Percentiles rank a stretch among this genome's conserved stretches.
These are phyloP conservation scores for Saposhnikovia divaricata DNA, from an alignment of 129 eudicot genomes.

Conservation along the genomic window DNA sequence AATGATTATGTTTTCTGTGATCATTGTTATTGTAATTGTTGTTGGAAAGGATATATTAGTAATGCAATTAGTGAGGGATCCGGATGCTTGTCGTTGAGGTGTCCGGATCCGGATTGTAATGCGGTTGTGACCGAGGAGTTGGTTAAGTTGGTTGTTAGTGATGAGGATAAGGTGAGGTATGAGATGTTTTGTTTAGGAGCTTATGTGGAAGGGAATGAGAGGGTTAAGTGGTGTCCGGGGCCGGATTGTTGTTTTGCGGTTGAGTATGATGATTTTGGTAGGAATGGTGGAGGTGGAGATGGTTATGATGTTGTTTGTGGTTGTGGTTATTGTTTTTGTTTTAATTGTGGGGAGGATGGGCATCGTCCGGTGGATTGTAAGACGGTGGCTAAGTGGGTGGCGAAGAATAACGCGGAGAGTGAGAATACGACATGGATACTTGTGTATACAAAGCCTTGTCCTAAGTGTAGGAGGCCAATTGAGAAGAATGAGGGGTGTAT, in stretches of 20 bases:
- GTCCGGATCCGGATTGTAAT: constrained; percentile 40
- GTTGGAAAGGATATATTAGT: constrained; percentile 33
- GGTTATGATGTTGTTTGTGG: constrained; percentile 28
- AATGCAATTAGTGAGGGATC: constrained; percentile 28
- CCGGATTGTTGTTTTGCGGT: constrained; percentile 44
- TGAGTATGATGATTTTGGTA: constrained; percentile 25
- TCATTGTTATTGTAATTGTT: constrained; percentile 25
- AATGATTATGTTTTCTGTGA: constrained; percentile 11
- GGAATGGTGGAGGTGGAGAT: neutral
- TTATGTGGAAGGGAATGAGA: constrained; percentile 23
- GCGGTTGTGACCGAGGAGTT: constrained; percentile 28
- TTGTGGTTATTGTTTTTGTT: constrained; percentile 33
- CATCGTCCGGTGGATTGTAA: constrained; percentile 58
- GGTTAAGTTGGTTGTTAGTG: constrained; percentile 14
- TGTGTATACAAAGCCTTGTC: constrained; percentile 40
- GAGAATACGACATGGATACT: constrained; percentile 41
- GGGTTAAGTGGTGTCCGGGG: constrained; percentile 48
- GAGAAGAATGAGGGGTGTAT: constrained; percentile 32
- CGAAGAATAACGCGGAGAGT: constrained; percentile 34
- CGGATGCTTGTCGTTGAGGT: constrained; percentile 33
- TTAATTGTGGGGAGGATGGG: constrained; percentile 40
- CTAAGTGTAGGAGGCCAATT: constrained; percentile 31
- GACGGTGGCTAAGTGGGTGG: constrained; percentile 36
- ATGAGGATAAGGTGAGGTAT: constrained; percentile 18
- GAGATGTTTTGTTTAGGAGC: constrained; percentile 14